Base-by-base conservation (phyloP, 805 yeast species). In the Metschnikowia gelsemii region DNA sequence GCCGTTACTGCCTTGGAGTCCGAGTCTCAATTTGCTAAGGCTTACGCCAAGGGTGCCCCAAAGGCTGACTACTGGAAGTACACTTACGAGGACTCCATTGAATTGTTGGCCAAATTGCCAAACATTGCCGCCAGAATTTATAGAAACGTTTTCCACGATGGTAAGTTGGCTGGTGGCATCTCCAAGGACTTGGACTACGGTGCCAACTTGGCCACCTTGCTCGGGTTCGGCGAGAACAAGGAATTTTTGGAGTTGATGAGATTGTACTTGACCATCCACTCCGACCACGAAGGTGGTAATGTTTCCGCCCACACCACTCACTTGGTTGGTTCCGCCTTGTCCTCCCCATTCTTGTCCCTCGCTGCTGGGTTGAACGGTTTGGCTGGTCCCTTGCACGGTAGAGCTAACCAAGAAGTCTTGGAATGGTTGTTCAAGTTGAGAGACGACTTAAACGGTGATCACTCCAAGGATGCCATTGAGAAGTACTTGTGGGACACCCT, bases 321-420 rank as follows among this genome's bases (percentile, higher is more conserved):
- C 64, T 72, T 84, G 59, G 91, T 86, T 29, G 93, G 93, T 37
- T 81, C 88, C 25, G 90, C 95, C 16, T 70, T 85, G 52, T 75
- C 87, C 35, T 84, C 85, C 46, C 89, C 93, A 47, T 83, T 70
- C 70, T 70, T 85, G 55, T 79, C 88, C 35, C 80, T 81, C 55
- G 73, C 88, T 43, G 87, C 93, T 29, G 93, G 93, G 52, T 71
- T 85, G 52, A 79, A 80, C 64, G 95, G 95, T 56, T 72, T 85
- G 47, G 93, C 95, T 24, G 95, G 95, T 50, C 93, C 95, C 45
- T 72, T 85, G 55, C 95, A 85, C 65, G 93, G 93, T 24, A 73
- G 85, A 52, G 95, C 93, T 45, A 84, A 85, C 63, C 95, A 85
- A 66, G 93, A 85, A 66, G 93, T 85, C 42, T 80, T 85, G 50